These are phyloP conservation scores for Pyrrhoderma noxium DNA, from an alignment of 1,284 basidiomycete genomes.

Conservation along the genomic window DNA sequence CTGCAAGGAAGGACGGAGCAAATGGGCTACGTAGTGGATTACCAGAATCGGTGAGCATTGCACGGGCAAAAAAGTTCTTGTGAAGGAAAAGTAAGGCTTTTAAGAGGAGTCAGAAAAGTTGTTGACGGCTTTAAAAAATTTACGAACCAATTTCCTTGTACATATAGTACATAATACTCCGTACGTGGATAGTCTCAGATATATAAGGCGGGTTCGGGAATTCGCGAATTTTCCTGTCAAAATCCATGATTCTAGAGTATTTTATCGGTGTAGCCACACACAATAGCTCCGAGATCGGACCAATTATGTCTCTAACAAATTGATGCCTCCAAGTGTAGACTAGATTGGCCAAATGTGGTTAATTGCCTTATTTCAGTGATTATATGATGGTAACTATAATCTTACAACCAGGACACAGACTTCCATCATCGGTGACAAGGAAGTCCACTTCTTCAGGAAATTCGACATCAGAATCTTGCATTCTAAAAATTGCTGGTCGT, in stretches of 20 bases:
- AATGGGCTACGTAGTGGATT: conserved; percentile 17
- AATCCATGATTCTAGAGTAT: conserved; percentile 17
- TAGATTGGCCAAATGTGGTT: neutral
- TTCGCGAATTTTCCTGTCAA: conserved; percentile 16
- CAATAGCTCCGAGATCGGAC: conserved; percentile 2
- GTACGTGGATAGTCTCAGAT: neutral
- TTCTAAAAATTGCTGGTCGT: conserved; percentile 12
- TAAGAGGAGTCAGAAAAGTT: neutral
- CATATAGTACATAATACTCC: neutral
- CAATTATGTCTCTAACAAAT: conserved; percentile 12
- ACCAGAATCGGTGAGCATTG: conserved; percentile 11
- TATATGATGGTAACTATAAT: neutral
- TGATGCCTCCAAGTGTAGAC: conserved; percentile 6
- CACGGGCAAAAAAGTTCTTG: conserved; percentile 16
- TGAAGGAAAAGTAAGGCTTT: conserved; percentile 15
- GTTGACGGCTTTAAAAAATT: neutral
- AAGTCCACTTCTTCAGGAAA: conserved; percentile 12
- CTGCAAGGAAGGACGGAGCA: conserved; percentile 14
- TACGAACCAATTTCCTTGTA: conserved; percentile 8
- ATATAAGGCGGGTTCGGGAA: neutral
- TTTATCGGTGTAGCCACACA: conserved; percentile 10
- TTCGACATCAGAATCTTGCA: conserved; percentile 11
- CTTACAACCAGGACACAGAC: conserved; percentile 3
- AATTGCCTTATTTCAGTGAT: neutral
- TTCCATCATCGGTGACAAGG: conserved; percentile 1